Conservation (phyloP, 192 early-diverging fungal species). For the Gonapodya sp. region DNA sequence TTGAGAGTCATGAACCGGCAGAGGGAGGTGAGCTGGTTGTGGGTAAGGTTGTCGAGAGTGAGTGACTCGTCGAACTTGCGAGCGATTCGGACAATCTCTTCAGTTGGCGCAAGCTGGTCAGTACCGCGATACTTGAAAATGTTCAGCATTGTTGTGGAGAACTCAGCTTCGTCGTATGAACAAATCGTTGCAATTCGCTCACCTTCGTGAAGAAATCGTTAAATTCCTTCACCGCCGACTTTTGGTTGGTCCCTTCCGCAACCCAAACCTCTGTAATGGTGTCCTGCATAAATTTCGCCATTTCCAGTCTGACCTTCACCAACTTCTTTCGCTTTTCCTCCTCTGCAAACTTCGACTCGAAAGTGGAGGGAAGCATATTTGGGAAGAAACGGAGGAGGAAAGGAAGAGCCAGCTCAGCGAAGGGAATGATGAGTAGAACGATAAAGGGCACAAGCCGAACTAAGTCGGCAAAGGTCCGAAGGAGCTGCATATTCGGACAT, state of each 20-base stretch:
- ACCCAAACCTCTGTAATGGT: constrained; percentile 80
- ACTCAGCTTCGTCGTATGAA: neutral
- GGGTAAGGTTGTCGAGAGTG: constrained; percentile 83
- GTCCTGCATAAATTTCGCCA: constrained; percentile 92
- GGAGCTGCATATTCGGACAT: too few relatives aligned
- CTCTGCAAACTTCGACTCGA: constrained; percentile 79
- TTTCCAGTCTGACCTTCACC: constrained; percentile 82
- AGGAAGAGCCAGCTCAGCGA: constrained; percentile 89
- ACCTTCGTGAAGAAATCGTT: constrained; percentile 70
- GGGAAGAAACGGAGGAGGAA: constrained; percentile 88
- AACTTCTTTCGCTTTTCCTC: constrained; percentile 93
- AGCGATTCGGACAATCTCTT: constrained; percentile 73
- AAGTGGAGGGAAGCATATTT: constrained; percentile 92
- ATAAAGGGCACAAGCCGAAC: constrained; percentile 83
- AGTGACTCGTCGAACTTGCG: constrained; percentile 88
- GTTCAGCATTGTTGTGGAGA: constrained; percentile 11
- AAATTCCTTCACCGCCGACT: constrained; percentile 54
- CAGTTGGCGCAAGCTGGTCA: constrained; percentile 70
- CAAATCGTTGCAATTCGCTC: constrained; percentile 11
- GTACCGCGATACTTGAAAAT: constrained; percentile 58
- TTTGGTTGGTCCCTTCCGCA: constrained; percentile 27
- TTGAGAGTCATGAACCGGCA: constrained; percentile 91
- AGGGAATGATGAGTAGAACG: constrained; percentile 85
- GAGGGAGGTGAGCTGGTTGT: constrained; percentile 92
- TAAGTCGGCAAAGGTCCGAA: constrained; percentile 77